Conservation (phyloP, 1,284 basidiomycete genomes). For the Mycosarcoma mackinlayi region DNA sequence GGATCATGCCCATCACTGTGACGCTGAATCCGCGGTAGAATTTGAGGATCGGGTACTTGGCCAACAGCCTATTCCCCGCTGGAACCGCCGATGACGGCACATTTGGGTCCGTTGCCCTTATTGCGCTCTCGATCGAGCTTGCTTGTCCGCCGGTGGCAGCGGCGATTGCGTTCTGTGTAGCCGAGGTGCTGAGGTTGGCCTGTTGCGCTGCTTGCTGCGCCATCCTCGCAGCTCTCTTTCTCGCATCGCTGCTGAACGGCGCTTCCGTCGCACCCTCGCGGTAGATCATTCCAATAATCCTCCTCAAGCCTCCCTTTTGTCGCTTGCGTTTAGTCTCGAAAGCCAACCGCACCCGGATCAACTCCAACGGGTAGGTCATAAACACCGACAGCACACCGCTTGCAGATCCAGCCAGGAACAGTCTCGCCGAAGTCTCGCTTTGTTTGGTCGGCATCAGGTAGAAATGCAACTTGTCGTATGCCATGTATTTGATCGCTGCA, state of each 20-base stretch:
- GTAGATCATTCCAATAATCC: slow-evolving; percentile 63
- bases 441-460: slow-evolving; percentile 84
- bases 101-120: slow-evolving; percentile 34
- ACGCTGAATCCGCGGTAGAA: slow-evolving; percentile 90
- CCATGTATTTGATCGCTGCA: slow-evolving; percentile 97
- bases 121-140: slow-evolving; percentile 23
- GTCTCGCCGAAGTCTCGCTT: slow-evolving; percentile 81
- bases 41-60: slow-evolving; percentile 73
- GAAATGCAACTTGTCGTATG: slow-evolving; percentile 88
- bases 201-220: slow-evolving; percentile 70
- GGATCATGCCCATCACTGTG: slow-evolving; percentile 77
- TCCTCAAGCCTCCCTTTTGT: slow-evolving; percentile 55
- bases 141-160: slow-evolving; percentile 21
- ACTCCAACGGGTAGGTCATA: slow-evolving; percentile 92
- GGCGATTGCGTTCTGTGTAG: slow-evolving; percentile 23
- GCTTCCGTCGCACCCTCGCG: slow-evolving; percentile 63
- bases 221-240: slow-evolving; percentile 71
- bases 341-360: slow-evolving; percentile 94
- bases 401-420: slow-evolving; percentile 87
- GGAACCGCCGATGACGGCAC: slow-evolving; percentile 32
- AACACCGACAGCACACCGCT: slow-evolving; percentile 90
- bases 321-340: slow-evolving; percentile 77
- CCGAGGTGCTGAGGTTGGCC: slow-evolving; percentile 46
- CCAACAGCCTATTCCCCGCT: slow-evolving; percentile 39
- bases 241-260: slow-evolving; percentile 60